Evolutionary conservation across 2,329 filamentous ascomycete genomes (phyloP).

Genomic region (Knoxdaviesia capensis): DNA sequence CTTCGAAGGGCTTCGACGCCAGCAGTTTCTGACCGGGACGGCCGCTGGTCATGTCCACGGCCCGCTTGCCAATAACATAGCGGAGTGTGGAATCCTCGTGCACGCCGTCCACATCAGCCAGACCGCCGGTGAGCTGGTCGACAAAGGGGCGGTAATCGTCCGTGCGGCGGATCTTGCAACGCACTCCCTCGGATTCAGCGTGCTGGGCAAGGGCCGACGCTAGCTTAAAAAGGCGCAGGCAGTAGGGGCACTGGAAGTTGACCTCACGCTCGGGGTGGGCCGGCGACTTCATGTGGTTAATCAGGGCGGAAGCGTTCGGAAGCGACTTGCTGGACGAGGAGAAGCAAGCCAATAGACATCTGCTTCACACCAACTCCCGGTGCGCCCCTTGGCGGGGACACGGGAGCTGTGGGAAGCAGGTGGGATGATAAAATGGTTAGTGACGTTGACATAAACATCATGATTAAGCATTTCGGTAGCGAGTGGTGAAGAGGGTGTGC

Average conservation of each 20-base stretch:
- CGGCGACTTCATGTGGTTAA: constrained; percentile 22
- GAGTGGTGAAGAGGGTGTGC: no score
- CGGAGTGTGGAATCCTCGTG: constrained; percentile 7
- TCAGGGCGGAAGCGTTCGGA: constrained; percentile 12
- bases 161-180: constrained; percentile 22
- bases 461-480: no score
- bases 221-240: constrained; percentile 18
- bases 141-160: constrained; percentile 17
- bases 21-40: background rate
- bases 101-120: constrained; percentile 13
- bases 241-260: constrained; percentile 23
- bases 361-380: constrained; percentile 3
- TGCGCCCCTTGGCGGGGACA: background rate
- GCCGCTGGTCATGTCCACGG: background rate
- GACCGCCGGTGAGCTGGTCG: constrained; percentile 17
- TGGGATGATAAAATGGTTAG: no score
- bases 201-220: constrained; percentile 25
- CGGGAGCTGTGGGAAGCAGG: no score
- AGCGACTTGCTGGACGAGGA: constrained; percentile 18
- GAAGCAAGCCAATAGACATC: background rate
- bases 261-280: constrained; percentile 15
- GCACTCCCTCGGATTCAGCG: constrained; percentile 20
- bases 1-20: background rate
- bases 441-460: no score
- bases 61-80: constrained; percentile 8